Evolutionary conservation across 73 alveolate genomes (phyloP).

Genomic region (Paramecium tetraurelia): DNA sequence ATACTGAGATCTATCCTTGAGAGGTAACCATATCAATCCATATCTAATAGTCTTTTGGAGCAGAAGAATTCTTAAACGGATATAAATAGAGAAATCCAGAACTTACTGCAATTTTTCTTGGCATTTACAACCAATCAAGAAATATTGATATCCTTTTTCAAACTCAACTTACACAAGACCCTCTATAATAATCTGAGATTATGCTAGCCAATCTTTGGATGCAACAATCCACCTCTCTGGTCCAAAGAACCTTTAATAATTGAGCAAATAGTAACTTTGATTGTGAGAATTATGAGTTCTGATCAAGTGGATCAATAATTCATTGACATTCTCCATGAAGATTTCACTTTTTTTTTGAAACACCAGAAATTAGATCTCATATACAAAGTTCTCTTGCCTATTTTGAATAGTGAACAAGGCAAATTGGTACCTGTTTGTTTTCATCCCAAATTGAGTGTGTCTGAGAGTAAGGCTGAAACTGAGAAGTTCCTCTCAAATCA

Average conservation of each 20-base stretch:
- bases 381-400: constrained; percentile 20
- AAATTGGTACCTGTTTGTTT: constrained; percentile 40
- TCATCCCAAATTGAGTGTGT: constrained; percentile 25
- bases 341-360: not conserved
- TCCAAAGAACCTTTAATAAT: constrained; percentile 36
- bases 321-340: not conserved
- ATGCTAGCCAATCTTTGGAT: not conserved
- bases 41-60: not conserved
- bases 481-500: not conserved
- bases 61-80: not conserved
- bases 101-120: not conserved
- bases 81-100: not conserved
- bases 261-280: constrained; percentile 28
- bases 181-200: constrained; percentile 7
- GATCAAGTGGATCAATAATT: not conserved
- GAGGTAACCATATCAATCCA: not conserved
- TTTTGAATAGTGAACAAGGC: constrained; percentile 14
- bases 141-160: not conserved
- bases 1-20: not conserved
- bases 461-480: not conserved
- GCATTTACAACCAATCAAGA: not conserved
- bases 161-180: not conserved
- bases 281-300: constrained; percentile 2
- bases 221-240: not conserved
- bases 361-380: constrained; percentile 15